Evolutionary conservation across 1,139 yeast genomes (phyloP).

Genomic region (Diutina neorugosa): DNA sequence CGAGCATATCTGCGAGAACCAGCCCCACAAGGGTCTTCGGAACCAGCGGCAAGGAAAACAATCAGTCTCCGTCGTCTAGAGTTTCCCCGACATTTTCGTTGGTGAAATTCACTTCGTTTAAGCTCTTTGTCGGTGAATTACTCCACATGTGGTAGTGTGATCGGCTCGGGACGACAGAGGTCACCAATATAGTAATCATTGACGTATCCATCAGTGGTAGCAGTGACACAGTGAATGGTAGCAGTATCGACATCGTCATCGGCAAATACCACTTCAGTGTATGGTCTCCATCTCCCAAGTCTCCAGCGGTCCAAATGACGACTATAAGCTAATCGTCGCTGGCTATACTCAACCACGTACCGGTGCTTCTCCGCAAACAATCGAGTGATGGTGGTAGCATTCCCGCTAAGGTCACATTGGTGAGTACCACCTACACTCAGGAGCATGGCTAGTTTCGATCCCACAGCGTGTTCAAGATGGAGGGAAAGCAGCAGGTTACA

Average conservation of each 20-base stretch:
- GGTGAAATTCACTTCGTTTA: too few species aligned
- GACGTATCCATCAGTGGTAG: neutral
- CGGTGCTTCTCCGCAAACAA: neutral
- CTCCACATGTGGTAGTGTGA: too few species aligned
- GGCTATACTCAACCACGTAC: neutral
- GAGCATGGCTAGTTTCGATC: neutral
- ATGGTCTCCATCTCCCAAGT: neutral
- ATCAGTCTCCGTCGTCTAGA: too few species aligned
- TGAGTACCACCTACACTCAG: neutral
- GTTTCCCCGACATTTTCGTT: too few species aligned
- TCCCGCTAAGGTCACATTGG: neutral
- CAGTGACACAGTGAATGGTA: neutral
- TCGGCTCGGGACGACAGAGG: neutral
- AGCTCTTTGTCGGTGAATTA: too few species aligned
- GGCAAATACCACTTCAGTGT: neutral
- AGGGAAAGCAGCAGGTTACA: neutral
- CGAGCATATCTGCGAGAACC: too few species aligned
- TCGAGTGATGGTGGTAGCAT: neutral
- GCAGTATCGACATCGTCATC: neutral
- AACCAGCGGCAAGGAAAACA: too few species aligned
- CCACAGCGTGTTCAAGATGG: conserved; percentile 1
- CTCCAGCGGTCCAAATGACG: neutral
- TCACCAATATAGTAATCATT: neutral
- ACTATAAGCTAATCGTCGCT: neutral
- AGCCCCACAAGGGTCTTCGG: too few species aligned